Conservation (phyloP, 192 early-diverging fungal genomes). For the Chytriomyces sp. region DNA sequence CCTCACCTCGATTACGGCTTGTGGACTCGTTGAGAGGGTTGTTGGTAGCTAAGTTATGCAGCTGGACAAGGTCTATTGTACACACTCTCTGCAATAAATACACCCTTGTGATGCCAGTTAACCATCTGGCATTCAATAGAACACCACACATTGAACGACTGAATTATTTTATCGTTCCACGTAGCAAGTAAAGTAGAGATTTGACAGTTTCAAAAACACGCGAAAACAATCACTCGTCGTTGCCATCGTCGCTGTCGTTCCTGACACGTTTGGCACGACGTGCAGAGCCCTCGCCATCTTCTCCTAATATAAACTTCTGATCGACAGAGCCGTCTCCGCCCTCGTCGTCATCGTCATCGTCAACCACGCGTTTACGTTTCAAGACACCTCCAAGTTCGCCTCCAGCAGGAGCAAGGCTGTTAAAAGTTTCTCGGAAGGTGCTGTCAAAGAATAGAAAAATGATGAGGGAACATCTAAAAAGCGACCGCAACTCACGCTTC, state of each 20-base stretch:
- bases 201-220: not conserved
- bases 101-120: too few relatives aligned
- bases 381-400: not conserved
- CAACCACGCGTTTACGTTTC: conserved; percentile 19
- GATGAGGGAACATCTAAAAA: not conserved
- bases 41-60: too few relatives aligned
- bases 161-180: too few relatives aligned
- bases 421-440: conserved; percentile 18
- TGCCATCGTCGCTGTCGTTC: conserved; percentile 23
- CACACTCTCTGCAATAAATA: too few relatives aligned
- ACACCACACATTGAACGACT: too few relatives aligned
- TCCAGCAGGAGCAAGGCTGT: not conserved
- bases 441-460: not conserved
- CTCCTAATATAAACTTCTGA: not conserved
- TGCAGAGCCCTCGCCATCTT: not conserved
- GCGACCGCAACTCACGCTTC: conserved; percentile 18
- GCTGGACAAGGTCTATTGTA: too few relatives aligned
- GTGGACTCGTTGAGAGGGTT: too few relatives aligned
- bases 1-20: too few relatives aligned
- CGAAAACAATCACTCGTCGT: not conserved
- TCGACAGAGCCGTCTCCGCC: not conserved
- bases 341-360: conserved; percentile 1
- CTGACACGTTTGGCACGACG: not conserved
- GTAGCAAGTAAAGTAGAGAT: too few relatives aligned
- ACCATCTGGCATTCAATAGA: too few relatives aligned